Base-by-base conservation (phyloP, 129 eudicot species). In the Ambrosia artemisiifolia region DNA sequence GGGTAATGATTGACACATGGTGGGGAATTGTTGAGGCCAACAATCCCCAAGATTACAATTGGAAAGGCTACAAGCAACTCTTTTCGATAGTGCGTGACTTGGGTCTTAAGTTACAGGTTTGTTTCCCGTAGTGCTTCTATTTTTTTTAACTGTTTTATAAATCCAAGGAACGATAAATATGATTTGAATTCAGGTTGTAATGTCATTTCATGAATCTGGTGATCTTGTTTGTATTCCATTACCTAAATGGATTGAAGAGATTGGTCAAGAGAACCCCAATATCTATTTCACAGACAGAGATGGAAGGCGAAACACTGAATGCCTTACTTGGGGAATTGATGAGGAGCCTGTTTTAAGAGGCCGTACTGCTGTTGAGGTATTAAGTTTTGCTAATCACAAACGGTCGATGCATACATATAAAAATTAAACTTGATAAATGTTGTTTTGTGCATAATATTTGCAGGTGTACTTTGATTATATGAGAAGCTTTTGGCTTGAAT, bases 1-100 rank as follows among this genome's bases (percentile, higher is more conserved):
- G 97, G 24, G 90, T 88, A 44, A 86, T 92, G 98, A 94, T 92
- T 79, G 98, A 92, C 70, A 83, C 91, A 70, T 92, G 98, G 98
- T 88, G 96, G 96, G 98, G 98, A 7, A 88, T 92, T 69, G 96
- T 92, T 11, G 98, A 92, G 78, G 79, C 86, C 33, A 77, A 86
- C 53, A 68, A 55, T 57, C 98, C 98, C 7, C 91, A 88, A 19
- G 85, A 80, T 34, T 92, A 92, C 67, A 78, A 86, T 49, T 88
- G 98, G 98, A 80, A 76, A 62, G 96, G 94, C 38, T 92, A 92
- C 81, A 88, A 53, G 80, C 80, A 69, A 49, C 91, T 88, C 53
- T 92, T 92, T 68, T 75, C 82, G 71, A 81, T 92, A 14, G 98
- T 85, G 48, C 96, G 83, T 35, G 84, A 75, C 17, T 83, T 86